phyloP scores from a whole-genome alignment of 2,329 filamentous ascomycete genomes.

The Ilyonectria destructans region DNA sequence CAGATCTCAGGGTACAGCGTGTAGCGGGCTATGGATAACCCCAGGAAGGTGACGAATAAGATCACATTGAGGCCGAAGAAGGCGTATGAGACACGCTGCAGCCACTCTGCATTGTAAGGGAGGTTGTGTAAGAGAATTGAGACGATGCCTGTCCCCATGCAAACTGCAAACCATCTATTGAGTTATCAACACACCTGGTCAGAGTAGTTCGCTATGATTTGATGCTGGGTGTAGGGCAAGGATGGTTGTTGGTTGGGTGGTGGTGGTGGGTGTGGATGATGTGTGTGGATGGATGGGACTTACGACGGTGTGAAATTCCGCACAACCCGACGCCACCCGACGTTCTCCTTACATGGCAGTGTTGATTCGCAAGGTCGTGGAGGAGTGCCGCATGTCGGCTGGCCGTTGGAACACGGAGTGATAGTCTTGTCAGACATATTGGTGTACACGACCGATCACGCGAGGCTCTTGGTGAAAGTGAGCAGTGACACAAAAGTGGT shows the following conservation, averaged over 20 bases:
- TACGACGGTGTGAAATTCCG: conserved; percentile 71
- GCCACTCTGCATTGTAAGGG: conserved; percentile 72
- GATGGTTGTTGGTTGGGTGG: background rate
- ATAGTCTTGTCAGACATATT: conserved; percentile 38
- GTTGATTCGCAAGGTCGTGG: conserved; percentile 34
- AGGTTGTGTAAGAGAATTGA: conserved; percentile 75
- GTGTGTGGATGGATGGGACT: conserved; percentile 44
- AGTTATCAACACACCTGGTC: conserved; percentile 14
- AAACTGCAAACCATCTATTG: conserved; percentile 71
- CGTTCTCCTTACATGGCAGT: conserved; percentile 53
- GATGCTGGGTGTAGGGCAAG: background rate
- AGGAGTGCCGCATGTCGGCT: conserved; percentile 30
- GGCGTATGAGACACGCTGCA: conserved; percentile 72
- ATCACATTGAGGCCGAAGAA: conserved; percentile 74
- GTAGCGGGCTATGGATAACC: conserved; percentile 74
- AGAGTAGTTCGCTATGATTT: conserved; percentile 6
- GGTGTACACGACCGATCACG: conserved; percentile 7
- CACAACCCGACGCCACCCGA: conserved; percentile 63
- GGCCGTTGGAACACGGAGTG: conserved; percentile 29
- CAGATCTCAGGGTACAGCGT: conserved; percentile 77
- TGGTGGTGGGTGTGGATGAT: background rate
- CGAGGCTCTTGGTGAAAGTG: conserved; percentile 13
- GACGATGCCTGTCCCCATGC: conserved; percentile 80
- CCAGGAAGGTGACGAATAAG: conserved; percentile 70
- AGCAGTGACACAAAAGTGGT: conserved; percentile 30